These are phyloP conservation scores for Solanum hybrid DNA, from an alignment of 305 asterid species.

Conservation along the genomic window DNA sequence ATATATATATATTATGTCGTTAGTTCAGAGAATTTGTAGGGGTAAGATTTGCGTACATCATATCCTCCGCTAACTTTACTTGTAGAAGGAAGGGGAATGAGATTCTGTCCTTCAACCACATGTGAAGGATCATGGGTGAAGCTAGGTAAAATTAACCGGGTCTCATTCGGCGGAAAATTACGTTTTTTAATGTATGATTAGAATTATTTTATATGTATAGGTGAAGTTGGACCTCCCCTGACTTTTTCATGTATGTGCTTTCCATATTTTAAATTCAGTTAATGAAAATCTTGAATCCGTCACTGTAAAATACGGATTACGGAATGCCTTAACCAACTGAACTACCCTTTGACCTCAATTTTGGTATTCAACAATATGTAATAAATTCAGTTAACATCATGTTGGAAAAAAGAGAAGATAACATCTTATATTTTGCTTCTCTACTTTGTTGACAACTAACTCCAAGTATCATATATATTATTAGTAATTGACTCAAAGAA, in stretches of 20 bases:
- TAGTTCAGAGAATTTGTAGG: not conserved
- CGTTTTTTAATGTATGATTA: not conserved
- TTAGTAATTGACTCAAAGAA: not conserved
- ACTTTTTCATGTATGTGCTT: not conserved
- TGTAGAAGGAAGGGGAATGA: not conserved
- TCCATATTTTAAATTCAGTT: not conserved
- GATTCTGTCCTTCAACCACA: not conserved
- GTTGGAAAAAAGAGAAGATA: not conserved
- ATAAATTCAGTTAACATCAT: not conserved
- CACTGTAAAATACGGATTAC: not conserved
- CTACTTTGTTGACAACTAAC: not conserved
- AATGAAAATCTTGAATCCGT: not conserved
- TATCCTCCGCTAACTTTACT: not conserved
- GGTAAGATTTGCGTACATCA: no score
- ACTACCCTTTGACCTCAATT: not conserved
- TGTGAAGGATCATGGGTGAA: not conserved
- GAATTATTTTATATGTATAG: not conserved
- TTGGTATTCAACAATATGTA: not conserved
- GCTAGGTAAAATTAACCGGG: not conserved
- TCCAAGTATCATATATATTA: not conserved
- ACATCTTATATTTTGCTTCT: not conserved
- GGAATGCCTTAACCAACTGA: not conserved
- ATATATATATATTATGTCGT: not conserved
- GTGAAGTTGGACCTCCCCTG: not conserved
- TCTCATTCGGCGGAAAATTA: no score